phyloP scores from a whole-genome alignment of 768 basidiomycete genomes.

The Infundibulicybe gibba region DNA sequence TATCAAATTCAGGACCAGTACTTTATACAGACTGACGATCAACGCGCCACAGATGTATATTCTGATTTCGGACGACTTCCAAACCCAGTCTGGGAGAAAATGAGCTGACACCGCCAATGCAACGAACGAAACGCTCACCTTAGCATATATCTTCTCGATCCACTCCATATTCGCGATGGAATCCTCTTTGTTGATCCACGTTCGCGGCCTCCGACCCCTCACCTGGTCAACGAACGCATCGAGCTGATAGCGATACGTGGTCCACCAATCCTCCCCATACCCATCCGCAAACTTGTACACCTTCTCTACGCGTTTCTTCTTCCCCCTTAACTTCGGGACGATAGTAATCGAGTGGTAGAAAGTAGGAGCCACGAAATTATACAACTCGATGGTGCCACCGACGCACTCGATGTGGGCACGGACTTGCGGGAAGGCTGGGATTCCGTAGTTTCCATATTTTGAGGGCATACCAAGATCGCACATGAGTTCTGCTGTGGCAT shows the following conservation, averaged over 20 bases:
- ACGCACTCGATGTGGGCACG: conserved; percentile 37
- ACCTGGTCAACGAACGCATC: conserved; percentile 64
- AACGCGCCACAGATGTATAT: neutral
- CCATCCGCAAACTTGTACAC: conserved; percentile 39
- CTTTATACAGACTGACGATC: no score
- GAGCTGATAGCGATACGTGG: conserved; percentile 53
- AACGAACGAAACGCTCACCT: conserved; percentile 25
- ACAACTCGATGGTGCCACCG: conserved; percentile 34
- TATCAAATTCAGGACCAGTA: no score
- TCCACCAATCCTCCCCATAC: conserved; percentile 58
- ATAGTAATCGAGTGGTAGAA: conserved; percentile 47
- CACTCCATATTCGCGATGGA: conserved; percentile 52
- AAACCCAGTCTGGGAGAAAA: conserved; percentile 13
- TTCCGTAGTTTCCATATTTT: conserved; percentile 16
- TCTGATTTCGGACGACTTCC: conserved; percentile 21
- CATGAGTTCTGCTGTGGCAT: conserved; percentile 29
- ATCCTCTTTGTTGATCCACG: conserved; percentile 54
- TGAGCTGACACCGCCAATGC: neutral
- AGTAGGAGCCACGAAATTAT: conserved; percentile 42
- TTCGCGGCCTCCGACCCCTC: conserved; percentile 44
- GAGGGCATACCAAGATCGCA: conserved; percentile 27
- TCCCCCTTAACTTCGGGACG: conserved; percentile 18
- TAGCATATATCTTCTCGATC: conserved; percentile 55
- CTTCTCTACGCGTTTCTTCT: conserved; percentile 35
- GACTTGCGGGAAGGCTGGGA: conserved; percentile 34